These are phyloP conservation scores for Tulasnella sp. DNA, from an alignment of 768 basidiomycete species.

Conservation along the genomic window DNA sequence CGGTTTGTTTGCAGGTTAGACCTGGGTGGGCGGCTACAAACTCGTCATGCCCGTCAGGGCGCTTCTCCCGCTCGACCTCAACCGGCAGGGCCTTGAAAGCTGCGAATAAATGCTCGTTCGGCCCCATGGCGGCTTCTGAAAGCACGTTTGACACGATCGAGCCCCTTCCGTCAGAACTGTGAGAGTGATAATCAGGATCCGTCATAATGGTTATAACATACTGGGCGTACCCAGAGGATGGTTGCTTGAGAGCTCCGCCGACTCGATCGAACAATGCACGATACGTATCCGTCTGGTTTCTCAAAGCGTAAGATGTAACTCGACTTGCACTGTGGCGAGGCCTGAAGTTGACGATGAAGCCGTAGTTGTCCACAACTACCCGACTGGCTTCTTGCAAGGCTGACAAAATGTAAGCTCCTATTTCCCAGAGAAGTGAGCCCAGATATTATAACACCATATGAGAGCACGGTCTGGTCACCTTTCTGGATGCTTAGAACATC, in stretches of 20 bases:
- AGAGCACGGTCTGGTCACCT: slow-evolving; percentile 47
- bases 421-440: slow-evolving; percentile 6
- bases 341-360: slow-evolving; percentile 77
- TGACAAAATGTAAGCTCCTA: slow-evolving; percentile 94
- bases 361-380: slow-evolving; percentile 82
- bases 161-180: slow-evolving; percentile 17
- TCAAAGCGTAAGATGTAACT: slow-evolving; percentile 78
- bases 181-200: neutral
- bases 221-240: neutral
- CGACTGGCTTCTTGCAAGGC: slow-evolving; percentile 89
- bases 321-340: slow-evolving; percentile 69
- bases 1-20: slow-evolving; percentile 68
- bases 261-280: slow-evolving; percentile 20
- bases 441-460: neutral
- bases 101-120: slow-evolving; percentile 34
- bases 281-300: slow-evolving; percentile 48
- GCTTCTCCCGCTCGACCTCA: slow-evolving; percentile 29
- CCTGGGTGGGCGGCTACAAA: neutral
- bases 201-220: neutral
- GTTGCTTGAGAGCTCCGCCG: slow-evolving; percentile 21
- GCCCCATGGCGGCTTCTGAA: slow-evolving; percentile 11
- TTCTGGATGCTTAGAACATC: slow-evolving; percentile 73
- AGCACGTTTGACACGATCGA: slow-evolving; percentile 31
- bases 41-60: neutral
- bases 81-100: slow-evolving; percentile 42